Evolutionary conservation across 2,329 filamentous ascomycete species (phyloP), one percentile per base, ranked within the genome.

Genomic region (Paramyrothecium sp.): DNA sequence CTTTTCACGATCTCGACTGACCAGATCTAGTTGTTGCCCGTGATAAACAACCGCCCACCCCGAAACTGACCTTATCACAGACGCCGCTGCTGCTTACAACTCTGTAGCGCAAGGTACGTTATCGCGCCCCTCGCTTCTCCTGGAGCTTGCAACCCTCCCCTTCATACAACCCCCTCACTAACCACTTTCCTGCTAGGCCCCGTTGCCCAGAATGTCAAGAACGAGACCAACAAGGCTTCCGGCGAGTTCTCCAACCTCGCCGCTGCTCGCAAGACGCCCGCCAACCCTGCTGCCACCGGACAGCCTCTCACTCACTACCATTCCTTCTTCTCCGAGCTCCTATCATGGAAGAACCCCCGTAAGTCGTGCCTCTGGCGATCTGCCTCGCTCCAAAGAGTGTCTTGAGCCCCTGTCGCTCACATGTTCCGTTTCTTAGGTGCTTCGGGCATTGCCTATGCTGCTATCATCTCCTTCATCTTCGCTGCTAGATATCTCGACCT

Each of bases 271-370:
- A 78, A 78, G 68, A 82, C 82, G 53, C 84, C 84, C 55, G 62
- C 73, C 53, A 75, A 77, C 57, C 77, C 78, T 34, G 78, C 84
- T 66, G 83, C 82, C 60, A 86, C 83, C 51, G 84, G 83, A 65
- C 84, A 88, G 72, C 81, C 82, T 53, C 73, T 89, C 68, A 89
- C 85, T 58, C 85, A 88, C 73, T 90, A 89, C 71, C 86, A 89
- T 76, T 89, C 86, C 17, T 85, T 89, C 75, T 89, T 90, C 74
- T 83, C 81, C 53, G 85, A 88, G 71, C 79, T 90, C 57, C 77
- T 90, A 60, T 89, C 86, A 63, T 89, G 87, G 85, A 81, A 87
- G 69, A 86, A 88, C 71, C 85, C 85, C 69, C 82, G 85, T 86
- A 79, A 69, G 82, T 78, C 23, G 30, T 60, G 47, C 23, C 50